These are phyloP conservation scores for Amylostereum areolatum DNA, from an alignment of 1,284 basidiomycete genomes.

Conservation along the genomic window DNA sequence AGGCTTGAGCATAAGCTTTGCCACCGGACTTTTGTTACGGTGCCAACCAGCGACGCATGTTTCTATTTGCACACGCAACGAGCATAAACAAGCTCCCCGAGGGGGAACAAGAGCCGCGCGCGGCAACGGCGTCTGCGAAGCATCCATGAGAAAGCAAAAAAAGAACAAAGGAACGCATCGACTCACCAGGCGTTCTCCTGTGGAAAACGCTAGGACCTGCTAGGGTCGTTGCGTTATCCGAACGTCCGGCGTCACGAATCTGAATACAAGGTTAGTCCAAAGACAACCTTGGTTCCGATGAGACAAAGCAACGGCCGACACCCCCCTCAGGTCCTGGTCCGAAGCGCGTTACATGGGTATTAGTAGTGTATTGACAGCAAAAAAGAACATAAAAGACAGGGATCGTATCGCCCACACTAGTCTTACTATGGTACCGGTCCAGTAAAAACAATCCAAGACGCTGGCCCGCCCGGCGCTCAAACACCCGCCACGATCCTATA, in stretches of 20 bases:
- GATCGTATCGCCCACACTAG: background rate
- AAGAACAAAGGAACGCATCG: background rate
- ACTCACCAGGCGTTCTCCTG: background rate
- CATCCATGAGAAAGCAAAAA: background rate
- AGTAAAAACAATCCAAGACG: background rate
- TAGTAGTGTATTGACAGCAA: slow-evolving; percentile 13
- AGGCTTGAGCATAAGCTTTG: background rate
- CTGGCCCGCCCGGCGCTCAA: slow-evolving; percentile 14
- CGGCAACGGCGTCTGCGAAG: background rate
- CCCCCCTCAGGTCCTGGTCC: background rate
- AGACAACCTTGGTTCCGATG: background rate
- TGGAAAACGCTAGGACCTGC: too few species aligned
- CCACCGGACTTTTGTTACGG: background rate
- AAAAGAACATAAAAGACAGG: slow-evolving; percentile 6
- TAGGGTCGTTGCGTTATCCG: too few species aligned
- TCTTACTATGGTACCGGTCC: background rate
- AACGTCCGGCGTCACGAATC: too few species aligned
- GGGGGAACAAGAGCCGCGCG: background rate
- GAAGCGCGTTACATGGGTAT: slow-evolving; percentile 5
- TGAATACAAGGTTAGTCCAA: too few species aligned
- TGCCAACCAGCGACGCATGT: background rate
- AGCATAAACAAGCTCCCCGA: background rate
- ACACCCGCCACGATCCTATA: slow-evolving; percentile 32
- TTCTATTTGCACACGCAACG: background rate
- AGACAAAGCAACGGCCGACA: background rate